Percentiles rank a stretch among this genome's conserved stretches.
Conservation (phyloP, 2,329 filamentous ascomycete species). For the Ophiocordyceps sinensis region DNA sequence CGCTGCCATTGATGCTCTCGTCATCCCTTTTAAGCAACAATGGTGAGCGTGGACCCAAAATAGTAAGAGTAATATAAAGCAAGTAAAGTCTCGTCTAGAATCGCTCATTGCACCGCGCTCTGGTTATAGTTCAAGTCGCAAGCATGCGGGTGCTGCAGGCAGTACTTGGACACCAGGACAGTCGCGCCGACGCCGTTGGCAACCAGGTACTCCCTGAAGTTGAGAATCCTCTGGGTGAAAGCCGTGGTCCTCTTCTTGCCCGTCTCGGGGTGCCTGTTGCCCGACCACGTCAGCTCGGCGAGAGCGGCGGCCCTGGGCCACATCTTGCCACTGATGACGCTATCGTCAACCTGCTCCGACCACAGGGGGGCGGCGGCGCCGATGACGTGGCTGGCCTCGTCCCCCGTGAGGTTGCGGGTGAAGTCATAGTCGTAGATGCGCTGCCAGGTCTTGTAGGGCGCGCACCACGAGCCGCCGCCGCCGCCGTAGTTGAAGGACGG, state of each 20-base stretch:
- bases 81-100: too few relatives aligned
- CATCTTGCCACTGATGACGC: slow-evolving; percentile 20
- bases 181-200: slow-evolving; percentile 35
- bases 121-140: slow-evolving; percentile 41
- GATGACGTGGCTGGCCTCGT: too few relatives aligned
- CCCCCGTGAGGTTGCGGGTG: slow-evolving; percentile 17
- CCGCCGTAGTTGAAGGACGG: slow-evolving; percentile 40
- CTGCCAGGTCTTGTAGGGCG: slow-evolving; percentile 45
- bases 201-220: slow-evolving; percentile 45
- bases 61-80: too few relatives aligned
- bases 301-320: slow-evolving; percentile 43
- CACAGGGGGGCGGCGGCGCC: too few relatives aligned
- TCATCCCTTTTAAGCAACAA: too few relatives aligned
- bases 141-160: slow-evolving; percentile 39
- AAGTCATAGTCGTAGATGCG: slow-evolving; percentile 46
- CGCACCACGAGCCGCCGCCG: slow-evolving; percentile 40
- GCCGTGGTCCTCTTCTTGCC: slow-evolving; percentile 25
- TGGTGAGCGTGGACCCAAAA: too few relatives aligned
- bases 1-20: too few relatives aligned
- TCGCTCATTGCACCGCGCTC: slow-evolving; percentile 14
- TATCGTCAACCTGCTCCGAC: too few relatives aligned
- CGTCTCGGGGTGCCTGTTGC: slow-evolving; percentile 29
- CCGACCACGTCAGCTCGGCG: slow-evolving; percentile 40
- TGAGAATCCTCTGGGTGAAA: slow-evolving; percentile 37
- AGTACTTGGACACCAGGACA: slow-evolving; percentile 41